A percentile compares a stretch with the other conserved stretches of the same genome.
Evolutionary conservation across 2,329 filamentous ascomycete genomes (phyloP).

Genomic region (Fusarium sp.): DNA sequence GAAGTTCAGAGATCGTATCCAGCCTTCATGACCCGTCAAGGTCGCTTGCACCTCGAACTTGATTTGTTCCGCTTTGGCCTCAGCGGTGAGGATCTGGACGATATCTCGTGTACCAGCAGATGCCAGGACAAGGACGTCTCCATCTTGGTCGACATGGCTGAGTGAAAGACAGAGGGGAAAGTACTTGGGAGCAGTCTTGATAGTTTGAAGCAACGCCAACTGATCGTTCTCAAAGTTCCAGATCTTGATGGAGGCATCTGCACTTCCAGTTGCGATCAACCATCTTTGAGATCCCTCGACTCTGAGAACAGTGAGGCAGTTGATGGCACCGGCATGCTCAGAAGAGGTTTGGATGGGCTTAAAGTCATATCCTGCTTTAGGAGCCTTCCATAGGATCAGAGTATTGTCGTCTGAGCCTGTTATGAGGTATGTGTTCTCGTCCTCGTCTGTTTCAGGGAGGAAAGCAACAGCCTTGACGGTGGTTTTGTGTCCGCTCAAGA

Average conservation of each 20-base stretch:
- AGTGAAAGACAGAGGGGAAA: slow-evolving; percentile 85
- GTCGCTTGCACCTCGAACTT: slow-evolving; percentile 80
- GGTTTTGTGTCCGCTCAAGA: slow-evolving; percentile 82
- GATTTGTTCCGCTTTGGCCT: slow-evolving; percentile 51
- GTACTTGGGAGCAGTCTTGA: slow-evolving; percentile 80
- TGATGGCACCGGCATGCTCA: slow-evolving; percentile 81
- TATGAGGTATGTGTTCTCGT: slow-evolving; percentile 70
- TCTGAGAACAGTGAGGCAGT: slow-evolving; percentile 68
- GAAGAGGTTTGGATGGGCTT: slow-evolving; percentile 64
- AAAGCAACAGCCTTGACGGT: slow-evolving; percentile 88
- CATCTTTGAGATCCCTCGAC: slow-evolving; percentile 49
- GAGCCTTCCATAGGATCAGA: slow-evolving; percentile 76
- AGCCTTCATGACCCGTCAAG: slow-evolving; percentile 91
- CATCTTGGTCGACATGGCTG: slow-evolving; percentile 65
- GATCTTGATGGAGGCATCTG: slow-evolving; percentile 78
- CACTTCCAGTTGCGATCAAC: slow-evolving; percentile 81
- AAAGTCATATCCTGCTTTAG: slow-evolving; percentile 42
- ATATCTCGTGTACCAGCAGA: slow-evolving; percentile 85
- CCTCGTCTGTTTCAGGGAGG: slow-evolving; percentile 63
- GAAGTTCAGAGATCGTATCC: slow-evolving; percentile 90
- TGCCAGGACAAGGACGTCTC: slow-evolving; percentile 75
- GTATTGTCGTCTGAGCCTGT: slow-evolving; percentile 86
- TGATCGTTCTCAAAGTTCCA: slow-evolving; percentile 74
- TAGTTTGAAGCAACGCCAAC: slow-evolving; percentile 73
- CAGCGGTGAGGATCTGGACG: slow-evolving; percentile 83